Percentiles rank a stretch among this genome's conserved stretches.
These are phyloP conservation scores for Nemania serpens DNA, from an alignment of 2,329 filamentous ascomycete species.

Conservation along the genomic window DNA sequence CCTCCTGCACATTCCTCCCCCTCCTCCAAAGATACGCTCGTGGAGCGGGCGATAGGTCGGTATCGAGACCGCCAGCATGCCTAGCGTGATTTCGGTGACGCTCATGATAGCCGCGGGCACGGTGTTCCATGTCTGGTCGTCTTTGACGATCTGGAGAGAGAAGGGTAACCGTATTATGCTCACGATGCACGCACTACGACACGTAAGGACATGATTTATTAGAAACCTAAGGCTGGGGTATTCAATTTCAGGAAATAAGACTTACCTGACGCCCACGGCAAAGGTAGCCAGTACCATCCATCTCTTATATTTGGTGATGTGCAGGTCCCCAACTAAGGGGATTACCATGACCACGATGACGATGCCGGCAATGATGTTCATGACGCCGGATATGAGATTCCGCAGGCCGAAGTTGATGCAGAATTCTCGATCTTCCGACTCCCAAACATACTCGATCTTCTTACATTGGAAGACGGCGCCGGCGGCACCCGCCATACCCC, in stretches of 20 bases:
- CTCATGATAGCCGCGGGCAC: conserved; percentile 13
- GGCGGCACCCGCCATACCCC: conserved; percentile 22
- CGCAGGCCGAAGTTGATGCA: conserved; percentile 18
- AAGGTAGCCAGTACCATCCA: conserved; percentile 10
- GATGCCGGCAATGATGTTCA: conserved; percentile 11
- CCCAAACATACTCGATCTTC: conserved; percentile 21
- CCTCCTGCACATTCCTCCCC: not conserved
- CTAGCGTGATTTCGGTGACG: conserved; percentile 16
- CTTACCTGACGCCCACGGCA: conserved; percentile 19
- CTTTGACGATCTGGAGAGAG: conserved; percentile 9
- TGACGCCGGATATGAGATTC: conserved; percentile 16
- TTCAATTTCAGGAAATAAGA: not conserved
- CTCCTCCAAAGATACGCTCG: conserved; percentile 1
- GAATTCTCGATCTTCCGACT: not conserved
- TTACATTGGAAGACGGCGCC: conserved; percentile 24
- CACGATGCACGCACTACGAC: conserved; percentile 13
- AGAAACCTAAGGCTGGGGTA: not conserved
- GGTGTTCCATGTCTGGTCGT: conserved; percentile 21
- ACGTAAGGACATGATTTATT: not conserved
- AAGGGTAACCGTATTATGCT: conserved; percentile 23
- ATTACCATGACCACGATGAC: conserved; percentile 15
- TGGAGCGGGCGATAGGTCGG: conserved; percentile 23
- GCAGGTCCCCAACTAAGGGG: conserved; percentile 11
- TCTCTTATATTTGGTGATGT: conserved; percentile 9
- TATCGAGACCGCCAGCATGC: conserved; percentile 23